Evolutionary conservation across 106 monocot species (phyloP), one percentile per base, ranked within the genome.

Genomic region (Apostasia ramifera): DNA sequence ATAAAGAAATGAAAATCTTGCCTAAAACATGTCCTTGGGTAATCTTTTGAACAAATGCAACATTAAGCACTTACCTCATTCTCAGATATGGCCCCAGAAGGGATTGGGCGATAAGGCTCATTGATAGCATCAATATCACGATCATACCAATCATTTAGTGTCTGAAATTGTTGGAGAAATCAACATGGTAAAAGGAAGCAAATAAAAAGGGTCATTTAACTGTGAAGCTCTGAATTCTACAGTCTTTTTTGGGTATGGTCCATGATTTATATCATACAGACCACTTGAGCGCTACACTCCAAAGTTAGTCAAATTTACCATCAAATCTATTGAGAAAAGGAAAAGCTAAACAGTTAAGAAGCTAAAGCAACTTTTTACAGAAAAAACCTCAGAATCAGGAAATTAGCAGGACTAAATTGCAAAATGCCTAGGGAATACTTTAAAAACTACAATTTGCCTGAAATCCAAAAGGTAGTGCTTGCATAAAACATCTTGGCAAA

Each of bases 81-180:
- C 67, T 93, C 89, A 66, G 89, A 86, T 80, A 93, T 93, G 66
- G 93, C 93, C 53, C 93, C 93, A n/a, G 93, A 93, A 71, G 93
- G 93, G 80, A 93, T 93, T 45, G 93, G 93, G 56, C 93, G 93
- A 74, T 93, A 93, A 58, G 89, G 93, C 63, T 93, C 93, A 80
- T 93, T 93, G 44, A 93, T 89, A 47, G 89, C 89, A 78, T 93
- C 89, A 40, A 89, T 93, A 45, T 93, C 89, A 58, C 93, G 77
- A 57, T 93, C 93, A 69, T 89, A 89, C 93, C 93, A 93, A 76
- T 93, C 93, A 82, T 93, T 93, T 44, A 93, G 55, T 45, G 93
- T 93, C 93, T 89, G 68, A 50, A 78, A 75, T 9, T 50, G 61
- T 53, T 60, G 37, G 2, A 57, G 67, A 40, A 45, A 60, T 13